A percentile compares a stretch with the other conserved stretches of the same genome.
Conservation (phyloP, 441 rosid genomes). For the Bocquillonia castaneifolia region DNA sequence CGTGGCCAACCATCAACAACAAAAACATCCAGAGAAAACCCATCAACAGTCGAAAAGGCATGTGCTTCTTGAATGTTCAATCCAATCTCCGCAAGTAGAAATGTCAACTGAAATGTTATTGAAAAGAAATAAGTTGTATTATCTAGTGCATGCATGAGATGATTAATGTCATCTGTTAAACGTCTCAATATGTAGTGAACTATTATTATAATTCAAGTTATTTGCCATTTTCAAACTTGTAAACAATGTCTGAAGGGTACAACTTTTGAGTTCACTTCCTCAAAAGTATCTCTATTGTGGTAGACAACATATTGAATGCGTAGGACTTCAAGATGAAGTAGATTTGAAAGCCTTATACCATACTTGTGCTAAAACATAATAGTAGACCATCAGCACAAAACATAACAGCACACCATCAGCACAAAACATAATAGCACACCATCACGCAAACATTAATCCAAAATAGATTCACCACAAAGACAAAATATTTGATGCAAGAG, state of each 20-base stretch:
- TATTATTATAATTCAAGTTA: neutral
- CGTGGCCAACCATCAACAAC: conserved; percentile 95
- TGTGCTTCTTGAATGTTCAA: conserved; percentile 93
- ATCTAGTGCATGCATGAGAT: conserved; percentile 12
- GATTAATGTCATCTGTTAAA: neutral
- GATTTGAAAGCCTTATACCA: conserved; percentile 7
- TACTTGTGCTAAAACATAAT: neutral
- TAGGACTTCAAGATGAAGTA: neutral
- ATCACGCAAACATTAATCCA: neutral
- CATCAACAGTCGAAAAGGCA: conserved; percentile 84
- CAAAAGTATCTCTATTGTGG: neutral
- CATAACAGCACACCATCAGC: too few species aligned
- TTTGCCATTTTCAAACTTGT: neutral
- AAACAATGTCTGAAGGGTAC: neutral
- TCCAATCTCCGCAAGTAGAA: conserved; percentile 84
- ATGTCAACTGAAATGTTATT: conserved; percentile 54
- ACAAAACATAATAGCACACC: neutral
- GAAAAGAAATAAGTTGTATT: neutral
- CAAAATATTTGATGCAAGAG: neutral
- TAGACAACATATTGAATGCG: neutral
- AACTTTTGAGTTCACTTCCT: neutral
- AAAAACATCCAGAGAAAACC: conserved; percentile 84
- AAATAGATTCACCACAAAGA: conserved; percentile 5
- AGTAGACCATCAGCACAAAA: too few species aligned
- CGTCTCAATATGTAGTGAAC: neutral